These are phyloP conservation scores for Camellia sinensis DNA, from an alignment of 148 eudicot genomes.

Conservation along the genomic window DNA sequence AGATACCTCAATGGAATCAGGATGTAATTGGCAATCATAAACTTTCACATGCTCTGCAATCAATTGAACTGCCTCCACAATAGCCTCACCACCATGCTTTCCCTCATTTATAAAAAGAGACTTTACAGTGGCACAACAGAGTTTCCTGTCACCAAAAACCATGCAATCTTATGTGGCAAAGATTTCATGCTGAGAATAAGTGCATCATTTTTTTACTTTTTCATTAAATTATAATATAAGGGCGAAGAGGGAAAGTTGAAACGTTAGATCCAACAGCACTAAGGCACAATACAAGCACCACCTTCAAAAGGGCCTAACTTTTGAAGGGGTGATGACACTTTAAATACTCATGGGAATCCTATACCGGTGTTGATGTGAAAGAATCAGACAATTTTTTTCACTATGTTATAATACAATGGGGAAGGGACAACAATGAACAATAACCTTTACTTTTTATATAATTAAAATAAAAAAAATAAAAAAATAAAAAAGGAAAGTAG, in stretches of 20 bases:
- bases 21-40: conserved; percentile 78
- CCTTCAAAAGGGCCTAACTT: neutral
- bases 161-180: neutral
- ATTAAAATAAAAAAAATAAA: neutral
- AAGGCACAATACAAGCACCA: neutral
- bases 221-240: neutral
- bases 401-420: neutral
- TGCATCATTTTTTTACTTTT: neutral
- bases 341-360: neutral
- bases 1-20: conserved; percentile 74
- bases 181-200: neutral
- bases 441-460: neutral
- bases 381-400: neutral
- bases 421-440: neutral
- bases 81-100: conserved; percentile 95
- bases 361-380: neutral
- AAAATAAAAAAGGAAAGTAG: neutral
- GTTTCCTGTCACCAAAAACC: conserved; percentile 46
- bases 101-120: conserved; percentile 77
- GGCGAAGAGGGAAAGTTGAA: neutral
- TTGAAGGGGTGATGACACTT: neutral
- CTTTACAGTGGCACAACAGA: conserved; percentile 56
- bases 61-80: conserved; percentile 67
- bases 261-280: neutral
- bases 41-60: conserved; percentile 75